Base-by-base conservation (phyloP, 1,139 yeast genomes). In the Geotrichum armillariae region DNA sequence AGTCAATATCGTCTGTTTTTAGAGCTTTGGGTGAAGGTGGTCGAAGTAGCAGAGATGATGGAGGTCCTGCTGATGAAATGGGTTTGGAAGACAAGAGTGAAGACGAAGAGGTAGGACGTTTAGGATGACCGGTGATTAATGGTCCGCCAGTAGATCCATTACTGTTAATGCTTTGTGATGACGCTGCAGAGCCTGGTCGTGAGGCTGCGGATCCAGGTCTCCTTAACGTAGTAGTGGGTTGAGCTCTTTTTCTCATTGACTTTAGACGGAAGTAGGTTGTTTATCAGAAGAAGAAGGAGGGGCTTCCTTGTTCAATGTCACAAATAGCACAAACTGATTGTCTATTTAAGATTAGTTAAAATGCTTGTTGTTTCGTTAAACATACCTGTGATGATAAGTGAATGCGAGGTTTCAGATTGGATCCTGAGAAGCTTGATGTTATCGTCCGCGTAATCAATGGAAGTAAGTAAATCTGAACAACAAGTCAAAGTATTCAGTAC, bases 381-480 rank as follows among this genome's bases (percentile, higher is more conserved):
- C 31, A 23, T 25, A 49, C 52, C 47, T n/a, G 52, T 35, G 11
- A 49, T 29, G 23, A 49, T 41, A 11, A 49, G 33, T 21, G 52
- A 49, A 16, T 40, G 47, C 4, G 43, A 38, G 7, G 37, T n/a
- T 12, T 49, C 52, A 3, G 52, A 43, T 25, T 49, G 52, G 11
- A 49, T 39, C 14, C 52, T 27, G 4, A 49, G 36, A 16, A 49
- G 46, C 21, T 49, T 49, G 16, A 46, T 38, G n/a, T 23, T 38
- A 11, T 34, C n/a, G 18, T 44, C 39, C 11, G 34, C 22, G 38
- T 32, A 27, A 2, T 41, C 45, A 20, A 41, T 22, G 20, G 46
- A 40, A 12, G 39, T 21, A 6, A 49, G 38, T 6, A 49, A 23
- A 25, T 49, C 46, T 17, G 40, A 20, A 16, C 48, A 43, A 38